Evolutionary conservation across 1,284 basidiomycete species (phyloP), one percentile per base, ranked within the genome.

Genomic region (Neolentinus lepideus): DNA sequence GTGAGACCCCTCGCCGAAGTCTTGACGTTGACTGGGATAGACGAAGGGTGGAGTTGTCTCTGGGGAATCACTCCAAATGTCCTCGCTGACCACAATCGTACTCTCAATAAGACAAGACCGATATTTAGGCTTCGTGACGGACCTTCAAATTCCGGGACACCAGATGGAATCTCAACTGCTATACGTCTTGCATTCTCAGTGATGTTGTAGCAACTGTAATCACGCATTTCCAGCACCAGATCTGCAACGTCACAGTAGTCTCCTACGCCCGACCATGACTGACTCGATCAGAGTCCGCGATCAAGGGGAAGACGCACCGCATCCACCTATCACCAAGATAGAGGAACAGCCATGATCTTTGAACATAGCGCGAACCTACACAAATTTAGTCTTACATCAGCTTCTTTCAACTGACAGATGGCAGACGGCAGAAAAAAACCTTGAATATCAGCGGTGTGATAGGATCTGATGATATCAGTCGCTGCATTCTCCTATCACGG

Each of bases 191-290:
- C 62, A 1, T 45, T 51, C 1, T 54, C 38, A 0, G 63, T 63
- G 45, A 64, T 59, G 43, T 64, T 58, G 51, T 58, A 58, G 55
- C 63, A 64, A 10, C 47, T 52, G 50, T 63, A 64, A 26, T 60
- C 46, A 1, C 63, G 61, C 62, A 64, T 64, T 48, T 63, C 63
- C 4, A 64, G 61, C 1, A 64, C 63, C n/a, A 62, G 57, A 51
- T 63, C 61, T 2, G 63, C 63, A 4, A 64, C 62, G 43, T 64
- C 63, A 38, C 62, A 64, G 51, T 64, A 64, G 46, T 64, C 62
- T 9, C 62, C 63, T 63, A 48, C 9, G 27, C 4, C 4, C 3
- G 10, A 1, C 3, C 0, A 47, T 36, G 48, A 45, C 11, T 25
- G 4, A 8, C n/a, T 21, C 16, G 16, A 9, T 14, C 10, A n/a